Percentiles rank a stretch among this genome's conserved stretches.
Conservation (phyloP, 352 stramenopile species). For the Phytophthora melonis region DNA sequence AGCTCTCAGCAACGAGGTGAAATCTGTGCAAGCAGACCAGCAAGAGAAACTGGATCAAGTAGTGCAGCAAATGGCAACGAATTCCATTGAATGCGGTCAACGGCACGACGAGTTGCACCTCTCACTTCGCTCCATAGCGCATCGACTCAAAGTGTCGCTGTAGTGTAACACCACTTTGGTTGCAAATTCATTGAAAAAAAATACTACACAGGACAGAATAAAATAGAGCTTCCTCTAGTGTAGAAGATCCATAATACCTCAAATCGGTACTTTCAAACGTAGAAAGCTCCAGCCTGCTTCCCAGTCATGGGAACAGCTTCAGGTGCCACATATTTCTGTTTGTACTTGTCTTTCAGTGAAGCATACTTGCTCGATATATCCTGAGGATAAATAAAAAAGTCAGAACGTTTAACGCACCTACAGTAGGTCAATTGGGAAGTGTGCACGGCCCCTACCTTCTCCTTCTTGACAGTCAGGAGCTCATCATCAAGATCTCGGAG, state of each 20-base stretch:
- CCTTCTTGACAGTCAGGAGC: slow-evolving; percentile 70
- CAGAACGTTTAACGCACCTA: background rate
- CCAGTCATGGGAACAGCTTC: slow-evolving; percentile 43
- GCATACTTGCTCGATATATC: slow-evolving; percentile 82
- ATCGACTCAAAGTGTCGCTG: slow-evolving; percentile 49
- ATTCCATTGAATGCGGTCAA: slow-evolving; percentile 44
- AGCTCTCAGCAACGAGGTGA: slow-evolving; percentile 53
- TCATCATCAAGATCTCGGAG: slow-evolving; percentile 77
- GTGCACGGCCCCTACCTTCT: slow-evolving; percentile 51
- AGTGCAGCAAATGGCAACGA: slow-evolving; percentile 40
- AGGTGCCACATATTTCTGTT: slow-evolving; percentile 72
- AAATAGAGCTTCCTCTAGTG: slow-evolving; percentile 19
- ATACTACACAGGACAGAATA: slow-evolving; percentile 11
- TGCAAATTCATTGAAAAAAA: background rate
- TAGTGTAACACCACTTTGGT: slow-evolving; percentile 20
- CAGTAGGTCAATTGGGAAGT: background rate
- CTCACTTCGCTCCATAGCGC: slow-evolving; percentile 49
- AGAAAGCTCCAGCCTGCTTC: slow-evolving; percentile 33
- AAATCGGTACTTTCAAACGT: slow-evolving; percentile 41
- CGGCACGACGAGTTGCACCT: slow-evolving; percentile 52
- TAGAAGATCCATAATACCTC: background rate
- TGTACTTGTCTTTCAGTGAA: slow-evolving; percentile 78
- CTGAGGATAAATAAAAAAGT: slow-evolving; percentile 32
- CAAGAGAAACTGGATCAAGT: slow-evolving; percentile 46
- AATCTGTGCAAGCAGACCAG: slow-evolving; percentile 44